Evolutionary conservation across 371 early-diverging fungal species (phyloP), one percentile per base, ranked within the genome.

Genomic region (Apophysomyces ossiformis): DNA sequence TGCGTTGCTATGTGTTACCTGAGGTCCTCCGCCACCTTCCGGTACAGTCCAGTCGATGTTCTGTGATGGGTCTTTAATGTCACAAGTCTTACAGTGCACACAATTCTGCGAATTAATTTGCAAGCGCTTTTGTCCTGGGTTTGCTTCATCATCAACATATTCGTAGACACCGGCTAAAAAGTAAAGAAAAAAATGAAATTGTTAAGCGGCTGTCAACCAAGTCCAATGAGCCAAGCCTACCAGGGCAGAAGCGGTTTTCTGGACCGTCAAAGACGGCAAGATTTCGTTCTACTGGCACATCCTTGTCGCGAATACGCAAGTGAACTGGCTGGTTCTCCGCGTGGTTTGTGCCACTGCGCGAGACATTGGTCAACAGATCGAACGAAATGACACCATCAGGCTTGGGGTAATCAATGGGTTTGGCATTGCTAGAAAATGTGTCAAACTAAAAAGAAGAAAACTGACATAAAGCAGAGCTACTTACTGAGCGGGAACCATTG

Each of bases 41-140:
- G 99, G 99, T 12, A 96, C 96, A n/a, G 92, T 92, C 99, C 99
- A 97, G 78, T 97, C 93, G 81, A 98, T 97, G 79, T 98, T 98
- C 79, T 99, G 99, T 46, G 93, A 90, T 21, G 98, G 98, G 78
- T 98, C 98, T 79, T 99, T 99, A 79, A 99, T 99, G 76, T 99
- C 99, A 75, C 99, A 99, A 0, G 99, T 99, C 87, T 99, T 99
- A 88, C 99, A 99, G 77, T 99, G 99, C 63, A 99, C 92, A 80
- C 99, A 99, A 83, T 99, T 99, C 73, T 94, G 94, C 38, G 95
- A 90, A 80, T 99, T 98, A 81, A 99, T 97, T 82, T 98, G 97
- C 73, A 98, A 90, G n/a, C 96, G 86, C 84, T 97, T 93, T 64
- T 89, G 67, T 6, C 94, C 95, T 5, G 94, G 91, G 36, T 89